Evolutionary conservation across 495 filamentous ascomycete species (phyloP), one percentile per base, ranked within the genome.

Genomic region (Lepraria neglecta): DNA sequence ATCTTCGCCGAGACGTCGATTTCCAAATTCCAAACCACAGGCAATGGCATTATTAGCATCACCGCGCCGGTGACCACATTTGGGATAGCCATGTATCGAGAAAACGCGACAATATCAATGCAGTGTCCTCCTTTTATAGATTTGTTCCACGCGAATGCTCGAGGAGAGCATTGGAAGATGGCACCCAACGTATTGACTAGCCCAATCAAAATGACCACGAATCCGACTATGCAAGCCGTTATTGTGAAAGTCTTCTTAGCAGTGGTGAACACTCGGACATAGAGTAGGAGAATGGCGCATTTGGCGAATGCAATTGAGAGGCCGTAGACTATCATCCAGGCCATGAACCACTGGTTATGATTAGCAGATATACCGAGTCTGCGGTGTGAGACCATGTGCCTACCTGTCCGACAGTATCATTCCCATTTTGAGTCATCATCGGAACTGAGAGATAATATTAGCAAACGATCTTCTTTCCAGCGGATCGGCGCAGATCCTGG

Each of bases 211-310:
- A 68, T 43, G 51, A 73, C 56, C 1, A 67, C 28, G 15, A 30
- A 51, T 11, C 59, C 64, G 2, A 68, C 64, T 12, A 66, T 19
- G 9, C 57, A 68, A 21, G 63, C 33, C 10, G 56, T 27, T 2
- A 69, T 59, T 11, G 61, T 51, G 42, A 69, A 66, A 31, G 87
- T 71, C 12, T 64, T 60, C 4, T 21, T 56, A 15, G 55, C 53
- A 2, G 57, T 71, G 9, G 62, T 72, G 58, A 77, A 75, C 48
- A 76, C 67, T 19, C 75, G 70, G 7, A 74, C 59, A 56, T 77
- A 77, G 3, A 77, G 73, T 7, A 71, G 64, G 11, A 77, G 70
- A 35, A 76, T 74, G 1, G 75, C 65, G 53, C 73, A 55, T 63
- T 77, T 77, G 48, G 73, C 69, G 28, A 70, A 56, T 35, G 75